These are phyloP conservation scores for Spergularia marina DNA, from an alignment of 148 eudicot genomes.

Conservation along the genomic window DNA sequence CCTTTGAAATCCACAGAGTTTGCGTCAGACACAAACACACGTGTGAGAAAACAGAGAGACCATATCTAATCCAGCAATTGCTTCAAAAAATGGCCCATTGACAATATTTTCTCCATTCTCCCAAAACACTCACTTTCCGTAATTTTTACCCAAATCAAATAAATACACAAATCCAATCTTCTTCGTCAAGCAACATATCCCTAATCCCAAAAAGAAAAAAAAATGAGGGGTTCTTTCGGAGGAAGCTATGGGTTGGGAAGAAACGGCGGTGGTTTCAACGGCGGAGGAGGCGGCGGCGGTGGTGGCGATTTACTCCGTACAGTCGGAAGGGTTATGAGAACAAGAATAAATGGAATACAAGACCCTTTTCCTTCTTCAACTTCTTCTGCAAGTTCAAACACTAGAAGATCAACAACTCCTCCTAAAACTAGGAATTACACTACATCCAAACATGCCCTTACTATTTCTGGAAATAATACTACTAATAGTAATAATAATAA, in stretches of 20 bases:
- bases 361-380: slow-evolving; percentile 27
- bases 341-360: slow-evolving; percentile 35
- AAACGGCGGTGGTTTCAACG: background rate
- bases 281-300: slow-evolving; percentile 17
- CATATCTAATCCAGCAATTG: background rate
- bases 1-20: background rate
- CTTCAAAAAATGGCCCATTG: too few species aligned
- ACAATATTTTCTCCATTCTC: too few species aligned
- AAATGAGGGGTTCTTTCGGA: slow-evolving; percentile 25
- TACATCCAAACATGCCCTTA: slow-evolving; percentile 2
- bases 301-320: slow-evolving; percentile 35
- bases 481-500: background rate
- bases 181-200: background rate
- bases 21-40: slow-evolving; percentile 10
- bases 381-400: background rate
- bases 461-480: background rate
- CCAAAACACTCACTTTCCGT: too few species aligned
- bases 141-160: too few species aligned
- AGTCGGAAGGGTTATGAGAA: slow-evolving; percentile 35
- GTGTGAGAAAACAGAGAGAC: background rate
- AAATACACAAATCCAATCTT: background rate
- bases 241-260: slow-evolving; percentile 28
- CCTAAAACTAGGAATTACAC: background rate
- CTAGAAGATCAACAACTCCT: slow-evolving; percentile 1
- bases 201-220: background rate